Evolutionary conservation across 495 filamentous ascomycete species (phyloP).

Genomic region (Halenospora varia): DNA sequence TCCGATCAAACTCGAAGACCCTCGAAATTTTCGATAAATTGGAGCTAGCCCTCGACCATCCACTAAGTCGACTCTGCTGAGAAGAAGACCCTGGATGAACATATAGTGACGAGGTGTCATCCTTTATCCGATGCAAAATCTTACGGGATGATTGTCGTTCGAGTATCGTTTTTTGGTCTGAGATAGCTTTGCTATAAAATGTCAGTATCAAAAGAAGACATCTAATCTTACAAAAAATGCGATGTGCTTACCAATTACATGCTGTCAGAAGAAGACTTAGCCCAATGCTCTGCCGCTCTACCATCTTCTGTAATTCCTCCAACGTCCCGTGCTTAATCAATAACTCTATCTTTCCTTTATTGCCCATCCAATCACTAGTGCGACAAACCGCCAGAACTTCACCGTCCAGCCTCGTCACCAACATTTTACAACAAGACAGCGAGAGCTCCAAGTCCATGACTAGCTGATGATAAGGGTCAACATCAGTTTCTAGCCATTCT

Average conservation of each 20-base stretch:
- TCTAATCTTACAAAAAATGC: background rate
- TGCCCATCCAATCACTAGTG: slow-evolving; percentile 1
- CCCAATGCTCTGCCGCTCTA: slow-evolving; percentile 21
- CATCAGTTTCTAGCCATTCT: slow-evolving; percentile 21
- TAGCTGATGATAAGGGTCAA: slow-evolving; percentile 24
- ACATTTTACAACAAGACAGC: slow-evolving; percentile 15
- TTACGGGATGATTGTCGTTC: slow-evolving; percentile 2
- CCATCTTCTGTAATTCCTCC: slow-evolving; percentile 23
- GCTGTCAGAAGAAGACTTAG: slow-evolving; percentile 24
- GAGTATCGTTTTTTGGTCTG: slow-evolving; percentile 10
- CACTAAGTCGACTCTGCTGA: slow-evolving; percentile 3
- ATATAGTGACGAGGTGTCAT: slow-evolving; percentile 12
- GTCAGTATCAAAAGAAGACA: too few relatives aligned
- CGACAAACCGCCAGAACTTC: slow-evolving; percentile 10
- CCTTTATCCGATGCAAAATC: slow-evolving; percentile 6
- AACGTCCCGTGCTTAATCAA: slow-evolving; percentile 18
- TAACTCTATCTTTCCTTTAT: slow-evolving; percentile 14
- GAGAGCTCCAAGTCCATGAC: slow-evolving; percentile 26
- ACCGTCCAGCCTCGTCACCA: slow-evolving; percentile 17
- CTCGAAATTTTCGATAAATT: slow-evolving; percentile 12
- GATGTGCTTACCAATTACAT: slow-evolving; percentile 16
- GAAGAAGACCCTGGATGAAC: slow-evolving; percentile 16
- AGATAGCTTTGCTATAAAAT: background rate
- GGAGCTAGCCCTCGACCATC: too few relatives aligned
- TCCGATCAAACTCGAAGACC: slow-evolving; percentile 14